Evolutionary conservation across 805 yeast species (phyloP), one percentile per base, ranked within the genome.

Genomic region (Tetrapisispora namnaoensis): DNA sequence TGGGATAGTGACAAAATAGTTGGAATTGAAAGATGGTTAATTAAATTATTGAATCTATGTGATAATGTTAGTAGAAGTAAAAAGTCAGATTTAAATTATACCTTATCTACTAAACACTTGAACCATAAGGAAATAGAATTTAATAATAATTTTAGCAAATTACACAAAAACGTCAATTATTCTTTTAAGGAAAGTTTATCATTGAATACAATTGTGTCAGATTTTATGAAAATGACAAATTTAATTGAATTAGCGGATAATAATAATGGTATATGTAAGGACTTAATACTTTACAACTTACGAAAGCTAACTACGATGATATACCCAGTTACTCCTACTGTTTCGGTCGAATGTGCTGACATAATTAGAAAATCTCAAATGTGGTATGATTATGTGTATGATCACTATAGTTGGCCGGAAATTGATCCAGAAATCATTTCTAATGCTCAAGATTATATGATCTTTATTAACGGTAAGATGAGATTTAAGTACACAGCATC

Each of bases 1-100:
- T 93, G 99, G 99, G 95, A 91, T 58, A 95, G 87, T 57, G 70
- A 74, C 3, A 89, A 86, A 60, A 90, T 93, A 53, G 79, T 77
- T 27, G 99, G 99, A 4, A 75, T 86, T 36, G 86, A 87, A 61
- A 75, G 98, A 53, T 93, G 97, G 97, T 63, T 93, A 41, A 72
- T 73, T 37, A 79, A 80, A 53, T 78, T 87, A 3, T 46, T 81
- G 4, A 51, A 46, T 24, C 37, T 60, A 1, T 37, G 58, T 20
- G 45, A 49, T 1, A 47, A 35, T 3, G 32, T 56, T 45, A 37
- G 49, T 46, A 42, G 24, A 1, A 32, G 37, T 4, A 46, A 24
- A 42, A 52, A 34, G 32, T 48, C 30, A 47, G 44, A n/a, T 20
- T 16, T 17, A 6, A 41, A 52, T 21, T 57, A 44, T 40, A 20